Percentiles rank a stretch among this genome's conserved stretches.
phyloP scores from a whole-genome alignment of 2,329 filamentous ascomycete genomes.

The Neopestalotiopsis clavispora region DNA sequence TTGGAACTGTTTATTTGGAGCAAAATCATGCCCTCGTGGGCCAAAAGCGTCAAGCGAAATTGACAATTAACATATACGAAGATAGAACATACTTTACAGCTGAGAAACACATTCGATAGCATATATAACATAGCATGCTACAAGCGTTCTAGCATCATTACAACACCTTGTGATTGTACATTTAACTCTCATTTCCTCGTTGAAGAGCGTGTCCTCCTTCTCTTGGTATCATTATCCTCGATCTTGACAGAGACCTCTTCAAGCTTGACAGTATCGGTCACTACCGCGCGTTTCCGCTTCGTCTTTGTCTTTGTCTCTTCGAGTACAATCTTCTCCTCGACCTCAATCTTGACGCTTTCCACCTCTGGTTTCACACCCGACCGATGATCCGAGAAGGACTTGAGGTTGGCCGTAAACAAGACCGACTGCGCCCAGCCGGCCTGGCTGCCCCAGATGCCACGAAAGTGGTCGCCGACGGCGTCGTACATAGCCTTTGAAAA shows the following conservation, averaged over 20 bases:
- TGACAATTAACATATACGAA: not conserved
- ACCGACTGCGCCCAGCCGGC: constrained; percentile 98
- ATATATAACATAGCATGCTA: not conserved
- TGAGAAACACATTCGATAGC: not conserved
- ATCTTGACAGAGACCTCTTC: constrained; percentile 15
- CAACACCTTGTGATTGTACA: not conserved
- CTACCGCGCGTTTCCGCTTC: constrained; percentile 13
- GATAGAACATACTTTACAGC: not conserved
- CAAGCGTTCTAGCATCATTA: not conserved
- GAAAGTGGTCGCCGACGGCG: constrained; percentile 88
- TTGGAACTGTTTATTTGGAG: not conserved
- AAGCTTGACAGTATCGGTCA: constrained; percentile 25
- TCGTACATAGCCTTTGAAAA: constrained; percentile 89
- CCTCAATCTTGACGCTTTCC: constrained; percentile 32
- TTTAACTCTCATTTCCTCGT: not conserved
- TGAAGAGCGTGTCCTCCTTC: constrained; percentile 13
- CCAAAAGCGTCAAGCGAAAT: not conserved
- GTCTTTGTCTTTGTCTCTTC: constrained; percentile 14
- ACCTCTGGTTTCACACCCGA: constrained; percentile 43
- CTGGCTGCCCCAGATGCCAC: constrained; percentile 86
- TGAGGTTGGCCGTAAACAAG: constrained; percentile 90
- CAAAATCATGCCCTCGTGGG: not conserved
- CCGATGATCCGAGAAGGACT: constrained; percentile 78
- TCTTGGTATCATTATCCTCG: constrained; percentile 3
- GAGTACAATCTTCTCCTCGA: constrained; percentile 27